These are phyloP conservation scores for Volvox africanus DNA, from an alignment of 139 green algal species.

Conservation along the genomic window DNA sequence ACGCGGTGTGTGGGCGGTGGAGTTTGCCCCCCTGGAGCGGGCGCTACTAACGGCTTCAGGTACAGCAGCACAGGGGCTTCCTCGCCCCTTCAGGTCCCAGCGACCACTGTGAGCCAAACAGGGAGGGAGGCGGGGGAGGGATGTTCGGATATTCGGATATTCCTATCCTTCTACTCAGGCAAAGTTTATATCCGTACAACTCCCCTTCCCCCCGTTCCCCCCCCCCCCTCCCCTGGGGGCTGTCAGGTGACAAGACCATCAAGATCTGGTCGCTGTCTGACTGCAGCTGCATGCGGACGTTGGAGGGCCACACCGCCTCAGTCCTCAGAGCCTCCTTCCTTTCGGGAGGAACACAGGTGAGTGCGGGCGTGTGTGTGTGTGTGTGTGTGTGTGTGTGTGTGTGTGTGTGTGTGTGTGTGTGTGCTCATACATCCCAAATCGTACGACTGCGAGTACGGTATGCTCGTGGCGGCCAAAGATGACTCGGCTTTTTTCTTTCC, in stretches of 20 bases:
- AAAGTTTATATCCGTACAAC: too few species aligned
- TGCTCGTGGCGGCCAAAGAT: background rate
- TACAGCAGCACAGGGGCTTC: background rate
- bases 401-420: too few species aligned
- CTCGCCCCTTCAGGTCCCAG: too few species aligned
- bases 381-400: background rate
- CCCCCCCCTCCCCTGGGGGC: too few species aligned
- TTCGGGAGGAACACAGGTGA: constrained; percentile 83
- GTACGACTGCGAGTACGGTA: too few species aligned
- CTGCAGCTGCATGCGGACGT: constrained; percentile 88
- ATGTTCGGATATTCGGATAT: too few species aligned
- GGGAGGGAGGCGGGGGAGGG: too few species aligned
- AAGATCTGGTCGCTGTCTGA: constrained; percentile 91
- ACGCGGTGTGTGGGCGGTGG: constrained; percentile 93
- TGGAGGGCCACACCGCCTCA: constrained; percentile 92
- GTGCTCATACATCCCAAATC: too few species aligned
- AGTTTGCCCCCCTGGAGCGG: constrained; percentile 93
- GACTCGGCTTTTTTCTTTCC: constrained; percentile 22
- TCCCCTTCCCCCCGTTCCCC: too few species aligned
- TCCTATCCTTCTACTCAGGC: too few species aligned
- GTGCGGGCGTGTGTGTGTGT: background rate
- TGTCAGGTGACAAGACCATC: constrained; percentile 85
- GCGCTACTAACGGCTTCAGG: constrained; percentile 59
- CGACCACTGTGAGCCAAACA: too few species aligned
- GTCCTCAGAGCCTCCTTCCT: constrained; percentile 89